Evolutionary conservation across 169 alveolate genomes (phyloP).

Genomic region (Perkinsus chesapeaki): DNA sequence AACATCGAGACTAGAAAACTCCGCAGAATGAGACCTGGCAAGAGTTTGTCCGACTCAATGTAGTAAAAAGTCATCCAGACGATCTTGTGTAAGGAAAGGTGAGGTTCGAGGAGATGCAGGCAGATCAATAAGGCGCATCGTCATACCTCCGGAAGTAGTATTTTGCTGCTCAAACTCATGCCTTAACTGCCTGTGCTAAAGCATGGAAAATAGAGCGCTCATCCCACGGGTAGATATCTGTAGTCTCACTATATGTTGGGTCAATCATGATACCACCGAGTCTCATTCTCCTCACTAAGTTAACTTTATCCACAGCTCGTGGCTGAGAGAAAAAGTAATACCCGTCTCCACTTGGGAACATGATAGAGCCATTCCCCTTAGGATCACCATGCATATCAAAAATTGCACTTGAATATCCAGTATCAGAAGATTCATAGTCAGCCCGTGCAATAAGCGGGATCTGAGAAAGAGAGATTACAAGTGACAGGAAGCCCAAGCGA

Average conservation of each 20-base stretch:
- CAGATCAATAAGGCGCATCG: no score
- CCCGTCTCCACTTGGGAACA: neutral
- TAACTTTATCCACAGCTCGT: neutral
- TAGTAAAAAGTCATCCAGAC: no score
- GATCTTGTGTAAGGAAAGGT: no score
- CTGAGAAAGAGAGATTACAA: neutral
- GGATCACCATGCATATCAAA: neutral
- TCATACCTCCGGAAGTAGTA: no score
- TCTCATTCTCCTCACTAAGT: neutral
- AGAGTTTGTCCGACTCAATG: no score
- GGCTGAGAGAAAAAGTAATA: neutral
- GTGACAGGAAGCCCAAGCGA: neutral
- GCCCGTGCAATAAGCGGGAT: neutral
- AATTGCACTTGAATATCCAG: neutral
- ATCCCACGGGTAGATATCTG: neutral
- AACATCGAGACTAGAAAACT: no score
- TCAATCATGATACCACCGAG: neutral
- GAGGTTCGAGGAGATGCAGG: no score
- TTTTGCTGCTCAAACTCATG: no score
- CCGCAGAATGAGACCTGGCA: no score
- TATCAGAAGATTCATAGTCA: neutral
- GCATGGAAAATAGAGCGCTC: neutral
- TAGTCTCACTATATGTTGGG: neutral
- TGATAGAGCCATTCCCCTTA: neutral
- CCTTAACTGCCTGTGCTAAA: no score